Conservation (phyloP, 2,329 filamentous ascomycete species). For the Pseudopyricularia javanii region DNA sequence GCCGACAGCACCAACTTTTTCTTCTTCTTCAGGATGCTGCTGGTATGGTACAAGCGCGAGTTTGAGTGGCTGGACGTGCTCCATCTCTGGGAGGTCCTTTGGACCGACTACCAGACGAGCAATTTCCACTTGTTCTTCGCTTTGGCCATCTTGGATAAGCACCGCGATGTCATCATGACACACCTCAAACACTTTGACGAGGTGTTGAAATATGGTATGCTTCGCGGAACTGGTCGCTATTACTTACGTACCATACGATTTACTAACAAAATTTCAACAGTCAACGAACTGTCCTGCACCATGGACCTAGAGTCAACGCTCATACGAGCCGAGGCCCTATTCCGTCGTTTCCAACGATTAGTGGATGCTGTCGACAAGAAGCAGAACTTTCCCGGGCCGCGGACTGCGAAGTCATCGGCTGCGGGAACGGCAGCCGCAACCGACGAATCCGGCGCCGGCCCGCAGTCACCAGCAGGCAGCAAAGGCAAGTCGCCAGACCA, state of each 20-base stretch:
- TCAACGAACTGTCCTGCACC: constrained; percentile 87
- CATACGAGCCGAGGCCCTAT: constrained; percentile 78
- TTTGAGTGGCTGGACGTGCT: constrained; percentile 83
- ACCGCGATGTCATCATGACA: constrained; percentile 90
- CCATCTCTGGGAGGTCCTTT: constrained; percentile 80
- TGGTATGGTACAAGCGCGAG: constrained; percentile 98
- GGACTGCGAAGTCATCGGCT: constrained; percentile 11
- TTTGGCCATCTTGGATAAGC: constrained; percentile 87
- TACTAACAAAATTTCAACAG: constrained; percentile 26
- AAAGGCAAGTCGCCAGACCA: constrained; percentile 6
- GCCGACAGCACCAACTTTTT: constrained; percentile 98
- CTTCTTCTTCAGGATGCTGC: constrained; percentile 98
- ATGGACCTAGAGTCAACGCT: constrained; percentile 85
- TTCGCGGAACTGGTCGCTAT: background rate
- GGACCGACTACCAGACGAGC: constrained; percentile 83
- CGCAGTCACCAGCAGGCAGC: constrained; percentile 3
- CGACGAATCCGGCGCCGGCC: constrained; percentile 3
- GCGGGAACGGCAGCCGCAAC: background rate
- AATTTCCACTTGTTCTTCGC: constrained; percentile 94
- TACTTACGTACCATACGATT: background rate
- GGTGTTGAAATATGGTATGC: constrained; percentile 84
- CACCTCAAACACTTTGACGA: constrained; percentile 94
- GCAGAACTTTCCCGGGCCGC: constrained; percentile 61
- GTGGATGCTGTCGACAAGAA: constrained; percentile 92
- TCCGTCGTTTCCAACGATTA: constrained; percentile 74